Base-by-base conservation (phyloP, 768 basidiomycete species). In the Panaeolus cyanescens region DNA sequence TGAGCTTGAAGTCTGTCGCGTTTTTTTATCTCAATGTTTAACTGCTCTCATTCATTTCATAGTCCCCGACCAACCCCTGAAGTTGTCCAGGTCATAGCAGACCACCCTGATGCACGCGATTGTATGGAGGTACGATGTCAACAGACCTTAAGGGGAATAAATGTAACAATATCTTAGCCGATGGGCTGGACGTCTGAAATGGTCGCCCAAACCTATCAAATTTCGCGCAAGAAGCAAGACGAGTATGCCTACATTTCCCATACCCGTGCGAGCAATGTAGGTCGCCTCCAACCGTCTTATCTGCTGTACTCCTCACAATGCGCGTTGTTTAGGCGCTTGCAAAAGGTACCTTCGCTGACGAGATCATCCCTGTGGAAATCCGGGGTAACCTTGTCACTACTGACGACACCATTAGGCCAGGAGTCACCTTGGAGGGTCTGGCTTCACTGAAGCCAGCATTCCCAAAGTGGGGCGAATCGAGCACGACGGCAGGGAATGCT, bases 111-210 rank as follows among this genome's bases (percentile, higher is more conserved):
- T 71, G 91, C 93, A 28, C 79, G 86, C 69, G 92, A 95, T 69
- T 90, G 89, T 68, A 85, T 90, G 39, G 88, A 91, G 79, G 90
- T 87, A 45, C 50, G 75, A 63, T 15, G 33, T 28, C n/a, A 32
- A 15, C 12, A 20, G 12, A 6, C 9, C 10, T 30, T 37, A 28
- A 15, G 28, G 25, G 33, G 42, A 56, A 19, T 9, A 39, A 42
- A n/a, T 30, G 7, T 36, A 15, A 50, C 25, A 13, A 30, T 28
- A 28, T 28, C 28, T 19, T 62, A 93, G 90, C 90, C 92, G 10
- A 95, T 95, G 95, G 95, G 95, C 55, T 99, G 93, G 93, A 95
- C 93, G 1, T 92, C 92, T 4, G 93, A 95, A 73, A 88, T 92
- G 87, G 92, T 95, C 20, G 92, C 93, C n/a, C 74, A 88, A 67